These are phyloP conservation scores for Apocynum venetum DNA, from an alignment of 257 asterid genomes.

Conservation along the genomic window DNA sequence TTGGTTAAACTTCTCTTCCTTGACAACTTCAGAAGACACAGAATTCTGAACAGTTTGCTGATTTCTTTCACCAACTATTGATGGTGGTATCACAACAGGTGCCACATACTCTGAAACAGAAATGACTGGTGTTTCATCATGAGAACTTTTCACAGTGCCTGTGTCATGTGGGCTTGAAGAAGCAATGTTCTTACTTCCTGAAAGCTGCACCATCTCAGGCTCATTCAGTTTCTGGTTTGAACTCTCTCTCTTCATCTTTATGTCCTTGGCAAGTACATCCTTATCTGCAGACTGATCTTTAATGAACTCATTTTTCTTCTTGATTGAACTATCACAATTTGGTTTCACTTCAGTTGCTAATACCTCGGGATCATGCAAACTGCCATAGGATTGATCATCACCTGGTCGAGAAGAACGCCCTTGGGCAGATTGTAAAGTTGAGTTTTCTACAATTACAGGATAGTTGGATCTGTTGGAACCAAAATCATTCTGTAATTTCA, in stretches of 20 bases:
- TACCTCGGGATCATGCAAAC: constrained; percentile 31
- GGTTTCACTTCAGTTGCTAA: constrained; percentile 33
- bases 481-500: constrained; percentile 17
- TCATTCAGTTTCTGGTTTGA: constrained; percentile 43
- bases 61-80: constrained; percentile 30
- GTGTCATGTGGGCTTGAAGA: constrained; percentile 32
- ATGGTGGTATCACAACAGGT: constrained; percentile 29
- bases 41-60: constrained; percentile 34
- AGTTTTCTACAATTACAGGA: constrained; percentile 36
- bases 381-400: constrained; percentile 36
- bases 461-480: constrained; percentile 39
- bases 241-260: constrained; percentile 45
- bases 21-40: constrained; percentile 31
- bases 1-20: constrained; percentile 33
- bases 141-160: constrained; percentile 24
- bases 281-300: constrained; percentile 40
- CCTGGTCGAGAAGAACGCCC: constrained; percentile 35
- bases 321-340: constrained; percentile 33
- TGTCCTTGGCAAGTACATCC: constrained; percentile 38
- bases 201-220: constrained; percentile 31
- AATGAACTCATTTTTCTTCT: constrained; percentile 38
- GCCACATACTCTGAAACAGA: constrained; percentile 31
- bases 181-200: constrained; percentile 39
- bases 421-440: constrained; percentile 30
- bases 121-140: constrained; percentile 39